Evolutionary conservation across 805 yeast species (phyloP), one percentile per base, ranked within the genome.

Genomic region (Saccharomycopsis guyanensis): DNA sequence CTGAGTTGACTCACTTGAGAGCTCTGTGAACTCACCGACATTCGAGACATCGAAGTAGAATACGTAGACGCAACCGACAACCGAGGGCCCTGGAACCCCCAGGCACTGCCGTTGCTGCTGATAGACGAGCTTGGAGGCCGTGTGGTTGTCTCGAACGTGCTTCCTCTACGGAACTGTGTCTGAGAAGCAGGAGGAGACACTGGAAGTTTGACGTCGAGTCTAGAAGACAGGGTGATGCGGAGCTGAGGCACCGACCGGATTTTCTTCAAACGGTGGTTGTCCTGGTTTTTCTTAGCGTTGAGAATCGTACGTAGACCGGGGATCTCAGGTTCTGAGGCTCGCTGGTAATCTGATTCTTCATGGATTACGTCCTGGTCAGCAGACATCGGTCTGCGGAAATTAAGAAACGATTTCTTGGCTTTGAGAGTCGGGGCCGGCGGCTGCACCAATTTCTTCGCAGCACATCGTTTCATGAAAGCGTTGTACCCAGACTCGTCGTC

Each of bases 171-270:
- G 31, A 38, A 45, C 27, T 22, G 15, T 5, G 40, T 25, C 27
- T 24, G 35, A 15, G 13, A 22, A 12, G 43, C 35, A 18, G 48
- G 44, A 15, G 44, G 38, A 4, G 35, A 19, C 3, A 35, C 27
- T n/a, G 48, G 48, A 13, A 40, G 20, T n/a, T 32, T 38, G 12
- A 27, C 22, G 8, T 38, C 47, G 19, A 15, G 10, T 23, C 18
- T 27, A 12, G 31, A 4, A 38, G 23, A 31, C 4, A 24, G n/a
- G 16, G 31, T 35, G 16, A 44, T 33, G 20, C 51, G 32, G 7
- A 48, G 32, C 3, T 31, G 12, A 4, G 51, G 51, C n/a, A 40
- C 47, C 12, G 48, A 44, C 18, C 38, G 29, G n/a, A 40, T 40
- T 31, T 43, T 43, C 25, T 48, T 48, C 19, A 48, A 16, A 12